phyloP scores from a whole-genome alignment of 805 yeast genomes.

The Candida easanensis region DNA sequence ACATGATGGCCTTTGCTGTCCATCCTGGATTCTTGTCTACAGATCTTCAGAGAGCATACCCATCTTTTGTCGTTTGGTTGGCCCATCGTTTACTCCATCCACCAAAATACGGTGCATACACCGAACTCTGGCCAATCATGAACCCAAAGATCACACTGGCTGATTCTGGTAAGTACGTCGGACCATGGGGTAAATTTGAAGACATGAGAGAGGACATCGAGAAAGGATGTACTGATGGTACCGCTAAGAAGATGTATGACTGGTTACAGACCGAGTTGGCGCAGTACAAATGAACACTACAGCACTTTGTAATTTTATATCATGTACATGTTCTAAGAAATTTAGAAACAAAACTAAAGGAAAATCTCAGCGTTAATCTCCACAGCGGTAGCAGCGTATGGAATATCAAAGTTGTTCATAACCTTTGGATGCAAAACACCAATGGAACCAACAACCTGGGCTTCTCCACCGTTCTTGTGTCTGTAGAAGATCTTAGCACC shows the following conservation, averaged over 20 bases:
- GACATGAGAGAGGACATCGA: conserved; percentile 34
- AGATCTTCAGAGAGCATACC: conserved; percentile 31
- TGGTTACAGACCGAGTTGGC: conserved; percentile 29
- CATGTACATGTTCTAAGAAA: neutral
- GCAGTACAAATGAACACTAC: neutral
- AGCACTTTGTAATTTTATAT: neutral
- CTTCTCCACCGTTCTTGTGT: conserved; percentile 54
- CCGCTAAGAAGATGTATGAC: conserved; percentile 33
- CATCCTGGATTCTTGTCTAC: conserved; percentile 42
- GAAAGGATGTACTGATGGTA: conserved; percentile 31
- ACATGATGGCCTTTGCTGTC: conserved; percentile 33
- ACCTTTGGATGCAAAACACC: conserved; percentile 98
- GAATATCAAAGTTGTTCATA: conserved; percentile 79
- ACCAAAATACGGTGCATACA: conserved; percentile 37
- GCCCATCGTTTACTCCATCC: neutral
- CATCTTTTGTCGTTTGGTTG: conserved; percentile 24
- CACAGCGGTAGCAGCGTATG: conserved; percentile 87
- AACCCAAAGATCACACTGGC: neutral
- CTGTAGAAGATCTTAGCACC: conserved; percentile 87
- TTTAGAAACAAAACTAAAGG: conserved; percentile 41
- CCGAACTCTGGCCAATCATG: conserved; percentile 39
- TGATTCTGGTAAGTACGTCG: conserved; percentile 33
- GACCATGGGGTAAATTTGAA: conserved; percentile 43
- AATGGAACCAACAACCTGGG: conserved; percentile 68
- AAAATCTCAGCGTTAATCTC: conserved; percentile 90